These are phyloP conservation scores for Friedmanniomyces simplex DNA, from an alignment of 495 filamentous ascomycete genomes.

Conservation along the genomic window DNA sequence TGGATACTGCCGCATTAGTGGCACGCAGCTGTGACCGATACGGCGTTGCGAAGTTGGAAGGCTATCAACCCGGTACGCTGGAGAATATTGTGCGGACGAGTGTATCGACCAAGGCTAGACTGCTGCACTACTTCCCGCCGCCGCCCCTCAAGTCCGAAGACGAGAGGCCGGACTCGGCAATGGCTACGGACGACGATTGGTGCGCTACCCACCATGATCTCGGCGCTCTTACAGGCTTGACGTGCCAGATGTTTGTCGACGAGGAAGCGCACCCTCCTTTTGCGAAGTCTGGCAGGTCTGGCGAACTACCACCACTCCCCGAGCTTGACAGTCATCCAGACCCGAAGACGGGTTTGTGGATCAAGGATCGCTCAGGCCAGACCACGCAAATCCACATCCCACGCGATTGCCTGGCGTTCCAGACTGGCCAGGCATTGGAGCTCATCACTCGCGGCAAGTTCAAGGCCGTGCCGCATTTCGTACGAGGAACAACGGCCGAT, in stretches of 20 bases:
- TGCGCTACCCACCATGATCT: conserved; percentile 92
- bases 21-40: conserved; percentile 80
- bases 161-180: conserved; percentile 19
- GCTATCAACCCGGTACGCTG: conserved; percentile 66
- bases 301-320: conserved; percentile 37
- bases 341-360: conserved; percentile 77
- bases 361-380: conserved; percentile 67
- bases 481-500: conserved; percentile 52
- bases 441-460: conserved; percentile 80
- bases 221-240: conserved; percentile 87
- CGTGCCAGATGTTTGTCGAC: conserved; percentile 91
- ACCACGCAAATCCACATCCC: conserved; percentile 85
- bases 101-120: conserved; percentile 78
- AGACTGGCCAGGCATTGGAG: conserved; percentile 87
- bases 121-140: conserved; percentile 87
- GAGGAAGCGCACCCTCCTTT: conserved; percentile 43
- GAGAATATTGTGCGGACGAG: conserved; percentile 78
- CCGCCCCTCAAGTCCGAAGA: conserved; percentile 10
- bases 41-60: conserved; percentile 63
- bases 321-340: conserved; percentile 70
- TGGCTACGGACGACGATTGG: conserved; percentile 63
- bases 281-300: neutral
- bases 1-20: conserved; percentile 79
- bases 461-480: conserved; percentile 93
- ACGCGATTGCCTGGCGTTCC: conserved; percentile 82